Evolutionary conservation across 176 grass and related monocot species (phyloP).

Genomic region (Aegilops umbellulata): DNA sequence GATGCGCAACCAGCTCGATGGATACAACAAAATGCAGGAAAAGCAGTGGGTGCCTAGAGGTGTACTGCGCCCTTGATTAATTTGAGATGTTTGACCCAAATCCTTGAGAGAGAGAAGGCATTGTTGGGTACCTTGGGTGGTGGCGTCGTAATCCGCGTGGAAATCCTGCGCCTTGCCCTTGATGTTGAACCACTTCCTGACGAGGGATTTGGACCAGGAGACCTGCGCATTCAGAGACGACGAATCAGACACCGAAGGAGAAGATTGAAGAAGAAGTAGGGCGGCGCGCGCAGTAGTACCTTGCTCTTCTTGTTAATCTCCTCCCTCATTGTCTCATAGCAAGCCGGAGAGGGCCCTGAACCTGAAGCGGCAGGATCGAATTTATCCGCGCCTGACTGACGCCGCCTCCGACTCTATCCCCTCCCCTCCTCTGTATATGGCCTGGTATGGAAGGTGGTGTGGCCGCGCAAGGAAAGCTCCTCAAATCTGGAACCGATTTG

Average conservation of each 20-base stretch:
- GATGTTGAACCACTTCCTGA: slow-evolving; percentile 96
- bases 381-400: too few species aligned
- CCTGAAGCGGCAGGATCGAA: too few species aligned
- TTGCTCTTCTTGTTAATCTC: slow-evolving; percentile 82
- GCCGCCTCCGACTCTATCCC: too few species aligned
- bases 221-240: slow-evolving; percentile 43
- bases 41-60: background rate
- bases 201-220: slow-evolving; percentile 92
- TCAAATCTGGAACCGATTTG: too few species aligned
- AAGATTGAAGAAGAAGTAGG: background rate
- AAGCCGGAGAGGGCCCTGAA: too few species aligned
- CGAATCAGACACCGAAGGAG: slow-evolving; percentile 17
- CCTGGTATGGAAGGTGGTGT: too few species aligned
- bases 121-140: slow-evolving; percentile 40
- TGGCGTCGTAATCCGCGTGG: slow-evolving; percentile 49
- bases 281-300: slow-evolving; percentile 32
- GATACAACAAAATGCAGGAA: slow-evolving; percentile 11
- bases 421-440: too few species aligned
- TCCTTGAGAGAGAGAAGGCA: background rate
- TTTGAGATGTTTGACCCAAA: background rate
- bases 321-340: slow-evolving; percentile 57
- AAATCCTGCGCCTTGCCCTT: slow-evolving; percentile 83
- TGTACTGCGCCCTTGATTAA: background rate
- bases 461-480: too few species aligned
- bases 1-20: background rate